Percentiles rank a stretch among this genome's conserved stretches.
Evolutionary conservation across 192 early-diverging fungal species (phyloP).

Genomic region (Coemansia sp.): DNA sequence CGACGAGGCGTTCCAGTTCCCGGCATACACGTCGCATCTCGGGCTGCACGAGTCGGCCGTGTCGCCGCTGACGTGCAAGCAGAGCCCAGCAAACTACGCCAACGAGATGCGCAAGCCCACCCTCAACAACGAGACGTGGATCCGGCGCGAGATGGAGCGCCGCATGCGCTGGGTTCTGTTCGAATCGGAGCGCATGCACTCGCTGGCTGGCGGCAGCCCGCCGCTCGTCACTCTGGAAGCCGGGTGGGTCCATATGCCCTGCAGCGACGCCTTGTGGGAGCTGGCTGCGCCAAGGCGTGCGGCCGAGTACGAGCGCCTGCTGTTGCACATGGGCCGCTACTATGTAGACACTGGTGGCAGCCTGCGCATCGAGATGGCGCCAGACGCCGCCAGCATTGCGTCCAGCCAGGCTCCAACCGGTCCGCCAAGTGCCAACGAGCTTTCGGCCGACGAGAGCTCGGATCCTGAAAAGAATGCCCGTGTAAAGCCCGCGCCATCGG

Average conservation of each 20-base stretch:
- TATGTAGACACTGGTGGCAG: slow-evolving; percentile 55
- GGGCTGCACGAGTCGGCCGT: slow-evolving; percentile 54
- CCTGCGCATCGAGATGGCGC: slow-evolving; percentile 50
- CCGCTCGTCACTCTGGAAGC: slow-evolving; percentile 55
- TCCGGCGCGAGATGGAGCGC: slow-evolving; percentile 52
- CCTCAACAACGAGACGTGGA: slow-evolving; percentile 45
- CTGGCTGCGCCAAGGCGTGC: slow-evolving; percentile 35
- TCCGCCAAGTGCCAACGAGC: slow-evolving; percentile 1
- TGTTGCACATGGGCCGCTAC: slow-evolving; percentile 57
- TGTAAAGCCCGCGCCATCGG: neutral
- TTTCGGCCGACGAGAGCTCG: slow-evolving; percentile 6
- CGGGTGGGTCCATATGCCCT: slow-evolving; percentile 58
- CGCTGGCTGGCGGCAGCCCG: slow-evolving; percentile 46
- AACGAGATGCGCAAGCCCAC: slow-evolving; percentile 46
- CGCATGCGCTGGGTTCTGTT: slow-evolving; percentile 57
- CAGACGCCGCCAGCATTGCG: slow-evolving; percentile 1
- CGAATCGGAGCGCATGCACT: slow-evolving; percentile 53
- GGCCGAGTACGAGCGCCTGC: slow-evolving; percentile 53
- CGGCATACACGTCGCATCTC: slow-evolving; percentile 56
- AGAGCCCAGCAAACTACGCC: slow-evolving; percentile 54
- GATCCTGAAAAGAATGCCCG: neutral
- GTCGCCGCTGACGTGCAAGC: slow-evolving; percentile 40
- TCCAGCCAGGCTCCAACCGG: neutral
- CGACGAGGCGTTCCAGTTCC: slow-evolving; percentile 57
- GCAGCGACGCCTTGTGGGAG: slow-evolving; percentile 56